These are phyloP conservation scores for Albophoma yamanashiensis DNA, from an alignment of 2,329 filamentous ascomycete species.

Conservation along the genomic window DNA sequence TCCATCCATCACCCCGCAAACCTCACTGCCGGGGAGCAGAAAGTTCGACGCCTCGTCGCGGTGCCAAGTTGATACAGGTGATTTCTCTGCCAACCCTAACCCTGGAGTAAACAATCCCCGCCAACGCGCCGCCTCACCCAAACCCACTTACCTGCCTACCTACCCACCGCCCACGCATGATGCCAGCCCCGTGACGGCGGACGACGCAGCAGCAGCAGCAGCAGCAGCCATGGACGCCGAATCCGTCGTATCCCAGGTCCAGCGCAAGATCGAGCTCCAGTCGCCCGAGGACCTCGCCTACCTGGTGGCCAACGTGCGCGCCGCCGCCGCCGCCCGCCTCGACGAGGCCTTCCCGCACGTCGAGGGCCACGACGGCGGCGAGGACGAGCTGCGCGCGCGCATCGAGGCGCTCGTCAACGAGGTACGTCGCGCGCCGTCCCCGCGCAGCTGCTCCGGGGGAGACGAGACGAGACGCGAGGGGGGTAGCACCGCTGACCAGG, in stretches of 20 bases:
- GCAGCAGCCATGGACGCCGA: slow-evolving; percentile 18
- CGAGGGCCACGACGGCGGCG: slow-evolving; percentile 29
- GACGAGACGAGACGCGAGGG: background rate
- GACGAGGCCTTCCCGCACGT: slow-evolving; percentile 57
- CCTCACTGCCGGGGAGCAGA: background rate
- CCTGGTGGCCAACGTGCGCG: slow-evolving; percentile 58
- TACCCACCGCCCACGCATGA: background rate
- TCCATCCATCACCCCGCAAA: background rate
- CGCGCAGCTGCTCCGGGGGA: too few species aligned
- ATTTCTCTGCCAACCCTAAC: background rate
- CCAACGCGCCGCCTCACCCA: background rate
- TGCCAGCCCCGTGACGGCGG: background rate
- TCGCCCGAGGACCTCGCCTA: slow-evolving; percentile 62
- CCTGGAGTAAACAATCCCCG: background rate
- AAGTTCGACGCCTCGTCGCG: background rate
- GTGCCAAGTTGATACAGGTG: background rate
- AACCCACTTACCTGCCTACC: too few species aligned
- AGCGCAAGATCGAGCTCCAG: slow-evolving; percentile 74
- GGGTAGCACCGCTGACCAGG: background rate
- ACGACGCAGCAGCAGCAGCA: background rate
- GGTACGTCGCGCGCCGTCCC: too few species aligned
- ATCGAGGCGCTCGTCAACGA: slow-evolving; percentile 51
- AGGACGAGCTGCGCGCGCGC: slow-evolving; percentile 45
- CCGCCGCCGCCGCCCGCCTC: slow-evolving; percentile 56
- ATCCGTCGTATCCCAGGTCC: slow-evolving; percentile 26